Conservation (phyloP, 2,329 filamentous ascomycete genomes). For the Arthrobotrys sphaeroides region DNA sequence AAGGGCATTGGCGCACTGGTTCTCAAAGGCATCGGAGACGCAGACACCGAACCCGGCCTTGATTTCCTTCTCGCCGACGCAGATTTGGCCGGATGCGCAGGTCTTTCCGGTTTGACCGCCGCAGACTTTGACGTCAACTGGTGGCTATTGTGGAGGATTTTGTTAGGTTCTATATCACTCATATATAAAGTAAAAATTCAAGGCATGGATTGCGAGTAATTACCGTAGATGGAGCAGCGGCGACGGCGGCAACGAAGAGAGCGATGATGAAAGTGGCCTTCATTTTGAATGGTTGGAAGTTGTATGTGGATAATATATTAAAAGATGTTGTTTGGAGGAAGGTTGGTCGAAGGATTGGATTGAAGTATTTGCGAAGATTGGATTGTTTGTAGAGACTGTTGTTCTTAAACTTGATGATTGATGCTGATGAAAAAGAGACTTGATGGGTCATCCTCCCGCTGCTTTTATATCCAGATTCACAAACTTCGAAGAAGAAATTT, state of each 20-base stretch:
- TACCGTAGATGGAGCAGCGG: conserved; percentile 20
- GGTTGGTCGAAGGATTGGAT: not conserved
- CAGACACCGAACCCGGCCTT: conserved; percentile 22
- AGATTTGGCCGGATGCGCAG: conserved; percentile 10
- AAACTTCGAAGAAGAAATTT: not conserved
- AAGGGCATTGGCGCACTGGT: conserved; percentile 24
- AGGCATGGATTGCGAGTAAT: not conserved
- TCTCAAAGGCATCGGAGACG: not conserved
- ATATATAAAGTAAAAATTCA: not conserved
- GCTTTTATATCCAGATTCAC: not conserved
- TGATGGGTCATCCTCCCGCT: not conserved
- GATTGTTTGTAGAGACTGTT: not conserved
- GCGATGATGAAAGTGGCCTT: conserved; percentile 31
- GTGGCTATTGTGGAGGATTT: not conserved
- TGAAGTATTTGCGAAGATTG: not conserved
- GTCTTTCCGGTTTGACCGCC: conserved; percentile 1
- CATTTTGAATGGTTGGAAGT: conserved; percentile 23
- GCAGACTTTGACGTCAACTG: conserved; percentile 1
- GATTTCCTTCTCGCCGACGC: conserved; percentile 33
- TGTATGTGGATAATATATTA: not conserved
- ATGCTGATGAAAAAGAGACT: not conserved
- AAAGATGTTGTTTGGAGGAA: not conserved
- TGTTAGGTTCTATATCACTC: not conserved
- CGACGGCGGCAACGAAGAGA: conserved; percentile 26
- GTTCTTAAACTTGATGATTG: conserved; percentile 1